Evolutionary conservation across 495 filamentous ascomycete genomes (phyloP).

Genomic region (Chlorociboria aeruginascens): DNA sequence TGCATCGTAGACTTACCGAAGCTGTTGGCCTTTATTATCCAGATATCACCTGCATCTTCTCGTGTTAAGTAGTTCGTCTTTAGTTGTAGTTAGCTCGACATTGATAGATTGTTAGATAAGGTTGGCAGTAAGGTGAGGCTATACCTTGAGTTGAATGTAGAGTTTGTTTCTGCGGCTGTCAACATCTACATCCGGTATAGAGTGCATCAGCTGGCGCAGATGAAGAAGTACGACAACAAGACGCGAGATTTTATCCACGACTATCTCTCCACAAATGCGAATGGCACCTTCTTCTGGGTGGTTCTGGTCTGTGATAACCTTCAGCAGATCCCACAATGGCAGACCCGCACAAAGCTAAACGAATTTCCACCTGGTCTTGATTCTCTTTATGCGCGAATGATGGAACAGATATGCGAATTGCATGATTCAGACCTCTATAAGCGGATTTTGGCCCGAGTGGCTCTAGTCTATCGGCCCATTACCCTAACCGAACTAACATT

Average conservation of each 20-base stretch:
- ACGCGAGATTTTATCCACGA: neutral
- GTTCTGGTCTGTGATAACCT: slow-evolving; percentile 20
- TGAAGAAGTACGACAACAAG: neutral
- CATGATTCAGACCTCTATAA: too few relatives aligned
- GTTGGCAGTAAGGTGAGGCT: slow-evolving; percentile 7
- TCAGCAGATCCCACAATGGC: neutral
- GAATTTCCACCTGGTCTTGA: slow-evolving; percentile 21
- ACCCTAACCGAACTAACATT: slow-evolving; percentile 4
- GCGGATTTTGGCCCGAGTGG: neutral
- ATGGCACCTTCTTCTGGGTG: slow-evolving; percentile 15
- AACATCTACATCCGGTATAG: slow-evolving; percentile 2
- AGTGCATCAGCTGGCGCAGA: neutral
- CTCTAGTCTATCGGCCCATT: slow-evolving; percentile 10
- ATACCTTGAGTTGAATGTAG: slow-evolving; percentile 19
- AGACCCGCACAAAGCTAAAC: slow-evolving; percentile 8
- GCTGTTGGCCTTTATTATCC: slow-evolving; percentile 9
- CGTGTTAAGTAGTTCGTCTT: slow-evolving; percentile 15
- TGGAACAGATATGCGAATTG: slow-evolving; percentile 23
- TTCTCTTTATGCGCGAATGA: slow-evolving; percentile 23
- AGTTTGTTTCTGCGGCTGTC: slow-evolving; percentile 11
- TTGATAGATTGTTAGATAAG: too few relatives aligned
- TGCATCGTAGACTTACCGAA: slow-evolving; percentile 18
- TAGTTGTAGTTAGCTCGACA: slow-evolving; percentile 7
- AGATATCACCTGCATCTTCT: neutral
- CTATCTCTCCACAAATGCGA: slow-evolving; percentile 1